These are phyloP conservation scores for Penicillium soppii DNA, from an alignment of 495 filamentous ascomycete genomes.

Conservation along the genomic window DNA sequence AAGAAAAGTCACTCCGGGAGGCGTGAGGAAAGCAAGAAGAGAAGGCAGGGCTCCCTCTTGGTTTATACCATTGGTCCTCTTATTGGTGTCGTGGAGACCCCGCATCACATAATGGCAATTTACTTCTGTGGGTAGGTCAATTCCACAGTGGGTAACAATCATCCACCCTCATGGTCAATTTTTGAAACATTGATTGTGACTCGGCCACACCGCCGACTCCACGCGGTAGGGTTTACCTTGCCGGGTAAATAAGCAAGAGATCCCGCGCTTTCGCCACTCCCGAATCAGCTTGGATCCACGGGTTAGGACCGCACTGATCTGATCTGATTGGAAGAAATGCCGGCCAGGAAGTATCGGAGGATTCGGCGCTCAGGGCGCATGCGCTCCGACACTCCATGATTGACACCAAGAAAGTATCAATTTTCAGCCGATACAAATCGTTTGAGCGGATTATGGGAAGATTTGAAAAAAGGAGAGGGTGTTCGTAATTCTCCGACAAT, in stretches of 20 bases:
- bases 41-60: background rate
- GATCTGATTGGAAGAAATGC: background rate
- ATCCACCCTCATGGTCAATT: background rate
- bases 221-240: background rate
- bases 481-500: background rate
- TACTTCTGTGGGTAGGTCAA: background rate
- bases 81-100: conserved; percentile 5
- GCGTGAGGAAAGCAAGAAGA: background rate
- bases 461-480: too few species aligned
- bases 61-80: conserved; percentile 3
- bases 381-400: too few species aligned
- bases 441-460: too few species aligned
- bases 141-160: conserved; percentile 1
- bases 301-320: background rate
- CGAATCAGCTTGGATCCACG: background rate
- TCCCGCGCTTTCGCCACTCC: conserved; percentile 3
- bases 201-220: conserved; percentile 6
- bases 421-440: too few species aligned
- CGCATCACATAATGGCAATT: background rate
- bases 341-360: background rate
- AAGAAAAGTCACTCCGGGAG: background rate
- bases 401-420: too few species aligned
- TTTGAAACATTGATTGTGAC: conserved; percentile 2
- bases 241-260: background rate
- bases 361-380: background rate